Conservation (phyloP, 1,284 basidiomycete species). For the Naganishia sp. region DNA sequence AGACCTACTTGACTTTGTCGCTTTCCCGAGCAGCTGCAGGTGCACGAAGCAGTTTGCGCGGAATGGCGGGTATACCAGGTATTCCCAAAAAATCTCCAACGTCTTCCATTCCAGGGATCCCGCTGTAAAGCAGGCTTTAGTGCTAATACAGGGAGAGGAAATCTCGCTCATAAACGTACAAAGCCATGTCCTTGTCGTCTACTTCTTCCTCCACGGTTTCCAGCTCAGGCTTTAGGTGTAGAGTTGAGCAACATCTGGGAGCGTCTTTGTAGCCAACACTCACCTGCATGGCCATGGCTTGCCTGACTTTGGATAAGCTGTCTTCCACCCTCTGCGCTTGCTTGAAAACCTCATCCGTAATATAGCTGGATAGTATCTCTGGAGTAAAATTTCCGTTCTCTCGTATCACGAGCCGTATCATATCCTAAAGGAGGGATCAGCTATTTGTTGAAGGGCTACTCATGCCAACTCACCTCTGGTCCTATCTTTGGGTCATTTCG, state of each 20-base stretch:
- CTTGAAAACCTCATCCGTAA: conserved; percentile 83
- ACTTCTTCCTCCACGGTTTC: conserved; percentile 46
- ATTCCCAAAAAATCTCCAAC: conserved; percentile 21
- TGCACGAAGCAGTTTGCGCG: conserved; percentile 25
- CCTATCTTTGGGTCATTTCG: conserved; percentile 76
- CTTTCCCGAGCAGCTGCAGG: conserved; percentile 34
- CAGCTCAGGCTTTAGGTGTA: conserved; percentile 54
- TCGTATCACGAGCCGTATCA: conserved; percentile 83
- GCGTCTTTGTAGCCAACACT: conserved; percentile 41
- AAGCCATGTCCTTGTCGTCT: conserved; percentile 68
- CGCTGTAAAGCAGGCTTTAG: conserved; percentile 1
- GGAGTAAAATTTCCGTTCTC: conserved; percentile 78
- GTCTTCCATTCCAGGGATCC: conserved; percentile 34
- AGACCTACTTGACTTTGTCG: conserved; percentile 35
- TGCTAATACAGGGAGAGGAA: too few relatives aligned
- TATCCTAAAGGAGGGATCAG: conserved; percentile 63
- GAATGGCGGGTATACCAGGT: conserved; percentile 31
- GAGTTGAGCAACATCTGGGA: background rate
- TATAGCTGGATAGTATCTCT: conserved; percentile 77
- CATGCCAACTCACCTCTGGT: conserved; percentile 64
- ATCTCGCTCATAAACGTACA: conserved; percentile 58
- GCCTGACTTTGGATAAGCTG: conserved; percentile 78
- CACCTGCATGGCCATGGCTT: conserved; percentile 77
- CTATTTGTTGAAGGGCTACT: conserved; percentile 15
- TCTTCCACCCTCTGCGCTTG: conserved; percentile 75